Base-by-base conservation (phyloP, 768 basidiomycete species). In the Calocybe cyanea region DNA sequence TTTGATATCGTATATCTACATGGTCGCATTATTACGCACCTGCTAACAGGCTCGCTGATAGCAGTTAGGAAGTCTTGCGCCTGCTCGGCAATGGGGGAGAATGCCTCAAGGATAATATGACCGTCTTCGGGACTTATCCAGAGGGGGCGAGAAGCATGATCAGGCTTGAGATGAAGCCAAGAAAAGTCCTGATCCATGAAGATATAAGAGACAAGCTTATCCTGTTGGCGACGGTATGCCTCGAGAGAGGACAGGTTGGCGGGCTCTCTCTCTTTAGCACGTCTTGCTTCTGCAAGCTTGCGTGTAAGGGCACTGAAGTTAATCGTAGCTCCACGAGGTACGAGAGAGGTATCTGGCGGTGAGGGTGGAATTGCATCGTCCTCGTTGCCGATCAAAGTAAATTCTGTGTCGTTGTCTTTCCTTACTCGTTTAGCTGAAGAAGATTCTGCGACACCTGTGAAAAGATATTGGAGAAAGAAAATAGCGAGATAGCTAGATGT, bases 31-130 rank as follows among this genome's bases (percentile, higher is more conserved):
- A 37, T 45, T 58, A 73, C 89, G 66, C 67, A 95, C 93, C 93
- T 85, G 76, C 93, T 97, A 59, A 98, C 93, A 56, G 96, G 96
- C 67, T 99, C 96, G 58, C 92, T 91, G 40, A 99, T 98, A 31
- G 96, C 95, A 35, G 95, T 91, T 36, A 99, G 76, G 59, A 99
- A 98, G 62, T 99, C 96, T 65, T 98, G 96, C 3, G 96, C 96
- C 66, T 95, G 92, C 59, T 94, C 92, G 17, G 95, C 94, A 51
- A 98, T 93, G 3, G 96, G 92, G 18, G 92, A 93, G 64, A 99
- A 99, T 0, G 92, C 92, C 66, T 99, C 96, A 25, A 99, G 81
- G 50, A 98, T 98, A 57, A 98, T 97, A 54, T 87, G 83, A 0
- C 85, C 85, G 60, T 92, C 87, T 53, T 90, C 86, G 5, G 92